A percentile compares a stretch with the other conserved stretches of the same genome.
These are phyloP conservation scores for Phytophthora cactorum DNA, from an alignment of 352 stramenopile genomes.

Conservation along the genomic window DNA sequence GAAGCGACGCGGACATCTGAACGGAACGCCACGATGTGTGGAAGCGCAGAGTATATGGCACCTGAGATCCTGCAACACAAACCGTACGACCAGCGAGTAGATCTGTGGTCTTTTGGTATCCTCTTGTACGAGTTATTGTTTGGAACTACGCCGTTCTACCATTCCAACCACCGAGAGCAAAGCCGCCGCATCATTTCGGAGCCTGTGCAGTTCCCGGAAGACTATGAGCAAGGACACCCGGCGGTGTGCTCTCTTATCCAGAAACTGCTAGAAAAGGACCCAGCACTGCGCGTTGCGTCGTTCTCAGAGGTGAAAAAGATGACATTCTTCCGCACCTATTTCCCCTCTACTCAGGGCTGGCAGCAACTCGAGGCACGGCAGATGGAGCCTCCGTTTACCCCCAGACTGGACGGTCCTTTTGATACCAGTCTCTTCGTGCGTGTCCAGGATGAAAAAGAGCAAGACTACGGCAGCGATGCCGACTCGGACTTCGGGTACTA, in stretches of 20 bases:
- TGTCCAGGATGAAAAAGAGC: slow-evolving; percentile 45
- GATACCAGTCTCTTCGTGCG: slow-evolving; percentile 72
- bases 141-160: slow-evolving; percentile 88
- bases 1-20: slow-evolving; percentile 50
- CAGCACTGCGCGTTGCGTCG: slow-evolving; percentile 42
- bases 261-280: slow-evolving; percentile 57
- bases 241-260: slow-evolving; percentile 55
- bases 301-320: slow-evolving; percentile 51
- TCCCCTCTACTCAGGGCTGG: slow-evolving; percentile 49
- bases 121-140: slow-evolving; percentile 75
- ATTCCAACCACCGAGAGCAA: slow-evolving; percentile 71
- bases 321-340: slow-evolving; percentile 61
- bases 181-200: slow-evolving; percentile 72
- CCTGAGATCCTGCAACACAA: slow-evolving; percentile 69
- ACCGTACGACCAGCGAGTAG: slow-evolving; percentile 62
- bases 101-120: slow-evolving; percentile 84
- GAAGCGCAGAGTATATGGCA: slow-evolving; percentile 83
- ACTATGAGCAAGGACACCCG: slow-evolving; percentile 48
- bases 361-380: slow-evolving; percentile 50
- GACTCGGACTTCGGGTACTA: slow-evolving; percentile 52
- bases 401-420: slow-evolving; percentile 58
- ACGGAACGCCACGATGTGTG: slow-evolving; percentile 63
- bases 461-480: slow-evolving; percentile 48
- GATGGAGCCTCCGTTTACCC: slow-evolving; percentile 59
- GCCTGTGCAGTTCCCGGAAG: slow-evolving; percentile 58